Base-by-base conservation (phyloP, 768 basidiomycete species). In the Lactarius evosmus region DNA sequence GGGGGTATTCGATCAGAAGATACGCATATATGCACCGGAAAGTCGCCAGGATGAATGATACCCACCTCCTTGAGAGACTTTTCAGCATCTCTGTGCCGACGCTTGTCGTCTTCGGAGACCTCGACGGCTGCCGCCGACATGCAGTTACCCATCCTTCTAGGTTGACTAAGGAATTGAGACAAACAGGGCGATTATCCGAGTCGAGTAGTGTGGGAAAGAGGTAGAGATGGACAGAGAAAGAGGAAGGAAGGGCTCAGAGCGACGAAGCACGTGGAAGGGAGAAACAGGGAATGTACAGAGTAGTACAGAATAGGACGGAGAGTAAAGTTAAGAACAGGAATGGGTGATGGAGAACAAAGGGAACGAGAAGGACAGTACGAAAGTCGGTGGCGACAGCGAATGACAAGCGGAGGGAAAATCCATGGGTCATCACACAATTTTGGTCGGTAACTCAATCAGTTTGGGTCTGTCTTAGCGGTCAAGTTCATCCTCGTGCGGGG, bases 1-100 rank as follows among this genome's bases (percentile, higher is more conserved):
- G 7, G n/a, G 29, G 56, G 53, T 27, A 36, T 14, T 49, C 12
- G 14, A 57, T 60, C 40, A 29, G 8, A 60, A 51, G 32, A 53
- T 29, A 22, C 14, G 50, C 54, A 49, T 67, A 58, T 62, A 63
- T 61, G 65, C 34, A 68, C 44, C 2, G 50, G 40, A 57, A 17
- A 19, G 53, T 50, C 22, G 2, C 11, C 32, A 40, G 27, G 9
- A 32, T 6, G 11, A 19, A 25, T 5, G 30, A 54, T 22, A 77
- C 83, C 52, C 61, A 89, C 88, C 78, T 92, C 91, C 73, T 80
- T 88, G 63, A 95, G 78, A 69, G 85, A 82, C 76, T 87, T 90
- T 76, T 93, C 91, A 6, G 82, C 91, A 69, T 87, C 86, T 61
- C 78, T 77, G 70, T 92, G 85, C 66, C 79, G 74, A 67, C 77